A percentile compares a stretch with the other conserved stretches of the same genome.
These are phyloP conservation scores for Arthroderma sp. DNA, from an alignment of 2,329 filamentous ascomycete species.

Conservation along the genomic window DNA sequence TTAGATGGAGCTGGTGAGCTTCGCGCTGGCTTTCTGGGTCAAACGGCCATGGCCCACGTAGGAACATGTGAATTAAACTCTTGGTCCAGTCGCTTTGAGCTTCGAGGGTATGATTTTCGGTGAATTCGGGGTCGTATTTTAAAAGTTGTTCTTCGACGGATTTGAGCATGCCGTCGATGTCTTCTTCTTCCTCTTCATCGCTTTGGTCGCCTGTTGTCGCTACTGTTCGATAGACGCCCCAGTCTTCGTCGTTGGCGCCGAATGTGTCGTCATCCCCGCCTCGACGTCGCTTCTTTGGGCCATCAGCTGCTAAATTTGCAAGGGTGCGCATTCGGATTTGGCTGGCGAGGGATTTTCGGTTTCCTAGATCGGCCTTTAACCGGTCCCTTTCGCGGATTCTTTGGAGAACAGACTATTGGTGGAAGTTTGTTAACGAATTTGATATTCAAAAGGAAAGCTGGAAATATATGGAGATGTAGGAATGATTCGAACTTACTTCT, in stretches of 20 bases:
- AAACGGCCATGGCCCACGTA: slow-evolving; percentile 75
- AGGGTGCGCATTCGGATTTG: slow-evolving; percentile 98
- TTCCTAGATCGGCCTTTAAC: slow-evolving; percentile 85
- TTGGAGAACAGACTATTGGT: slow-evolving; percentile 49
- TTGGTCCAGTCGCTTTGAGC: slow-evolving; percentile 94
- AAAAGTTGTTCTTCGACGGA: slow-evolving; percentile 73
- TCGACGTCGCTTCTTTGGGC: slow-evolving; percentile 67
- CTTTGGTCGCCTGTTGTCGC: slow-evolving; percentile 54
- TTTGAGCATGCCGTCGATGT: slow-evolving; percentile 61
- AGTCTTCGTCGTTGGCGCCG: slow-evolving; percentile 92
- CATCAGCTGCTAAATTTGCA: slow-evolving; percentile 86
- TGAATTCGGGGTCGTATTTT: slow-evolving; percentile 74
- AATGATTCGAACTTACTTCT: slow-evolving; percentile 25
- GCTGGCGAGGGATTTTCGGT: slow-evolving; percentile 88
- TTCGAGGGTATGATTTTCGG: slow-evolving; percentile 80
- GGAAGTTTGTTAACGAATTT: neutral
- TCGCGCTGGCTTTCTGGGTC: slow-evolving; percentile 68
- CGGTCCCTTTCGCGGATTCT: slow-evolving; percentile 90
- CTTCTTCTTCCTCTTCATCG: slow-evolving; percentile 86
- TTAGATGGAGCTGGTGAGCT: slow-evolving; percentile 80
- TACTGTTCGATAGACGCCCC: slow-evolving; percentile 91
- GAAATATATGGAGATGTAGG: neutral
- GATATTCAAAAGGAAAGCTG: neutral
- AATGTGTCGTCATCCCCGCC: slow-evolving; percentile 93
- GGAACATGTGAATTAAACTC: slow-evolving; percentile 76